Conservation (phyloP, 2,329 filamentous ascomycete genomes). For the Nannizziopsis arthrosporioides region DNA sequence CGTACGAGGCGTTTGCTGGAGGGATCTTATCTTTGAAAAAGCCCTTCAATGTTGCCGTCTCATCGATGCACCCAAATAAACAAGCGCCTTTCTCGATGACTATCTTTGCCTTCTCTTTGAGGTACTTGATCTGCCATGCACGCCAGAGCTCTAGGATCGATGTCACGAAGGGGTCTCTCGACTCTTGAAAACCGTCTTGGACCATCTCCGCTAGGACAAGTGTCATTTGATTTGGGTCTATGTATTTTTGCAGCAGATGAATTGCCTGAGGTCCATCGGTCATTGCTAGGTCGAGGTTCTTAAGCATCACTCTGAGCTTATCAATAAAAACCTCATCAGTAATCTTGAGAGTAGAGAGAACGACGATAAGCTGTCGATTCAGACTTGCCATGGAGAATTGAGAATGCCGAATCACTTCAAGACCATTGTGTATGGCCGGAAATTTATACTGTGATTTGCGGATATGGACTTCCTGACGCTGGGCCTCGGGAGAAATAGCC, state of each 20-base stretch:
- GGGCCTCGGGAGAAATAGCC: slow-evolving; percentile 57
- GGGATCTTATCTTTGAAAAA: slow-evolving; percentile 46
- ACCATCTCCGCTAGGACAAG: slow-evolving; percentile 65
- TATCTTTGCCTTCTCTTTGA: slow-evolving; percentile 89
- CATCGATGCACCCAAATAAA: slow-evolving; percentile 77
- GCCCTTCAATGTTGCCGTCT: slow-evolving; percentile 63
- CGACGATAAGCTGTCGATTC: slow-evolving; percentile 79
- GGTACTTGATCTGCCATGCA: slow-evolving; percentile 73
- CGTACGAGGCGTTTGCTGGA: slow-evolving; percentile 20
- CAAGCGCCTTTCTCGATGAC: slow-evolving; percentile 73
- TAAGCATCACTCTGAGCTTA: slow-evolving; percentile 58
- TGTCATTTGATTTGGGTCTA: slow-evolving; percentile 78
- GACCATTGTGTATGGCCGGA: slow-evolving; percentile 51
- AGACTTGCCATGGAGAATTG: slow-evolving; percentile 64
- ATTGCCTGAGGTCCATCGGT: slow-evolving; percentile 52
- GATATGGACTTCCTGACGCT: slow-evolving; percentile 59
- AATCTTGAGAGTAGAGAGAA: slow-evolving; percentile 71
- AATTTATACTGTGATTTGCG: slow-evolving; percentile 86
- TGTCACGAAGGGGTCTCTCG: slow-evolving; percentile 66
- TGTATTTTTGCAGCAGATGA: slow-evolving; percentile 56
- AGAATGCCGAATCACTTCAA: slow-evolving; percentile 80
- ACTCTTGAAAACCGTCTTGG: slow-evolving; percentile 62
- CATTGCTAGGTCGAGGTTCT: slow-evolving; percentile 59
- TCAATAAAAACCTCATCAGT: slow-evolving; percentile 52
- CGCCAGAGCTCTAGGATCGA: slow-evolving; percentile 75